phyloP scores from a whole-genome alignment of 2,329 filamentous ascomycete species.

The Clarireedia hainanense region DNA sequence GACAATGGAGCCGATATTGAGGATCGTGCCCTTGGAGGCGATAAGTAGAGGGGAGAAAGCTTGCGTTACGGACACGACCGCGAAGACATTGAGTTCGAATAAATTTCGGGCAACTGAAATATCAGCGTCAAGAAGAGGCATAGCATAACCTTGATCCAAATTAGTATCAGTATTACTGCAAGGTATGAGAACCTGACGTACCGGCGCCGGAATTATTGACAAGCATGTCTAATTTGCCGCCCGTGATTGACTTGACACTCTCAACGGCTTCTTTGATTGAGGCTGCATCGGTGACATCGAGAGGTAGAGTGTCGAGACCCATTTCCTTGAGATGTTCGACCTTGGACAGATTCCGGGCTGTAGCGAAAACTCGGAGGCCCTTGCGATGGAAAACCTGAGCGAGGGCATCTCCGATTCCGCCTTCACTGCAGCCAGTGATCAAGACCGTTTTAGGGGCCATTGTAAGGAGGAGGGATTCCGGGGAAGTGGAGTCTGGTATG shows the following conservation, averaged over 20 bases:
- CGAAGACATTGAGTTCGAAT: slow-evolving; percentile 30
- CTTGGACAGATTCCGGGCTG: slow-evolving; percentile 33
- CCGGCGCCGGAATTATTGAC: slow-evolving; percentile 37
- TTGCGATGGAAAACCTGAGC: slow-evolving; percentile 31
- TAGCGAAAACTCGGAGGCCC: slow-evolving; percentile 34
- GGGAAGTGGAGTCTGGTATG: too few relatives aligned
- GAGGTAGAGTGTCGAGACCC: slow-evolving; percentile 29
- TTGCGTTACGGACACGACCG: slow-evolving; percentile 26
- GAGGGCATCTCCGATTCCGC: slow-evolving; percentile 35
- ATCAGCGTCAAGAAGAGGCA: slow-evolving; percentile 30
- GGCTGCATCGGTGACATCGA: slow-evolving; percentile 34
- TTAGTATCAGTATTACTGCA: neutral
- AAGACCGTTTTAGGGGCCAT: slow-evolving; percentile 25
- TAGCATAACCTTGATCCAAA: slow-evolving; percentile 18
- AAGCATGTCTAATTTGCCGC: slow-evolving; percentile 33
- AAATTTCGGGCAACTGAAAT: slow-evolving; percentile 22
- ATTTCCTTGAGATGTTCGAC: slow-evolving; percentile 22
- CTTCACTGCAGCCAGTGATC: slow-evolving; percentile 34
- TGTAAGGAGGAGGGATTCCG: neutral
- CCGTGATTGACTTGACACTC: slow-evolving; percentile 28
- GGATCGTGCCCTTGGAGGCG: slow-evolving; percentile 32
- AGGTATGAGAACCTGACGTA: slow-evolving; percentile 4
- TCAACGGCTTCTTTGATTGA: slow-evolving; percentile 31
- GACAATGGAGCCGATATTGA: slow-evolving; percentile 36
- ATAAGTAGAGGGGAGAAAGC: slow-evolving; percentile 26